phyloP scores from a whole-genome alignment of 768 basidiomycete species.

The Strobilomyces confusus region DNA sequence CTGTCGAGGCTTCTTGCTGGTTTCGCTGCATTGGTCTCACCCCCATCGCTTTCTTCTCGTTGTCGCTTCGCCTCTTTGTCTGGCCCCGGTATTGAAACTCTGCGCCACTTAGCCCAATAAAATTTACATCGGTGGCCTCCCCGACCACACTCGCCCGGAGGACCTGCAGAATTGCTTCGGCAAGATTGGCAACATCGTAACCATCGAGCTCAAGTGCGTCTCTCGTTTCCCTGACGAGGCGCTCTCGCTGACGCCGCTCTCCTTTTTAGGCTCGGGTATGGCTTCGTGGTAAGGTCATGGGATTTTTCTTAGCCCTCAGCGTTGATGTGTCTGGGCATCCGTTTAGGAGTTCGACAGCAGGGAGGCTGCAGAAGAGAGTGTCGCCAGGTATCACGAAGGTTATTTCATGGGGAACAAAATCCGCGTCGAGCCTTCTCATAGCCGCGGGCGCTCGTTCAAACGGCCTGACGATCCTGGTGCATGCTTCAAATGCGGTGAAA shows the following conservation, averaged over 20 bases:
- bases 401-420: conserved; percentile 93
- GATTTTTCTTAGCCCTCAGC: not conserved
- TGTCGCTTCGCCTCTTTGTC: conserved; percentile 46
- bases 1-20: conserved; percentile 23
- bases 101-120: conserved; percentile 85
- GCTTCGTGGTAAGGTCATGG: conserved; percentile 70
- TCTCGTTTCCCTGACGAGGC: conserved; percentile 7
- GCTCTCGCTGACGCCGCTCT: conserved; percentile 11
- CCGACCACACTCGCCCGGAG: conserved; percentile 81
- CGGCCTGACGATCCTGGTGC: conserved; percentile 83
- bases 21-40: conserved; percentile 36
- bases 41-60: conserved; percentile 41
- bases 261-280: conserved; percentile 68
- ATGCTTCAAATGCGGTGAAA: conserved; percentile 82
- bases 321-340: not conserved
- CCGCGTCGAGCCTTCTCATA: conserved; percentile 81
- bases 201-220: conserved; percentile 81
- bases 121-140: conserved; percentile 88
- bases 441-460: conserved; percentile 77
- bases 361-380: conserved; percentile 82
- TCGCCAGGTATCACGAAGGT: conserved; percentile 85
- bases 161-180: conserved; percentile 85
- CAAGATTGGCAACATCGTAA: conserved; percentile 71
- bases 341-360: conserved; percentile 76
- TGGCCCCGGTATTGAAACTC: conserved; percentile 57